These are phyloP conservation scores for Dorcoceras hygrometricum DNA, from an alignment of 257 asterid genomes.

Conservation along the genomic window DNA sequence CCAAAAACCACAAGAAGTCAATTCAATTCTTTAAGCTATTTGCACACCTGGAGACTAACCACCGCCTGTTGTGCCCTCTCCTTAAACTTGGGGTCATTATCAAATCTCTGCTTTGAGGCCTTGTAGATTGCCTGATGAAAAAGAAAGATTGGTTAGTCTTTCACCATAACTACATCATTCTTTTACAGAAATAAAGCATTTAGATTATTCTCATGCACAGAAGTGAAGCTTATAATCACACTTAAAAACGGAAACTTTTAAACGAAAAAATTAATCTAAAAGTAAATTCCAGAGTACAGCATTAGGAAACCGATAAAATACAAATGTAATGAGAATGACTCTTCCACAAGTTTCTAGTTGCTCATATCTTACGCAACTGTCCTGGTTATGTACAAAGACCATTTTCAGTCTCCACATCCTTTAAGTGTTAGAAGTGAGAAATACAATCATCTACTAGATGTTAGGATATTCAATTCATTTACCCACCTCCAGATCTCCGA, in stretches of 20 bases:
- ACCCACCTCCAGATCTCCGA: constrained; percentile 87
- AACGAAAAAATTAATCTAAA: background rate
- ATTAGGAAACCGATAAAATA: background rate
- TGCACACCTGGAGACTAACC: constrained; percentile 87
- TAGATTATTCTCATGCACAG: background rate
- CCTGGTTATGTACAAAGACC: background rate
- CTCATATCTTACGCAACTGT: background rate
- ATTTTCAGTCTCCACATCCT: constrained; percentile 1
- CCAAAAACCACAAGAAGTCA: constrained; percentile 3
- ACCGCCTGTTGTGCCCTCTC: constrained; percentile 90
- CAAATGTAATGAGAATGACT: background rate
- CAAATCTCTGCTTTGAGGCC: constrained; percentile 85
- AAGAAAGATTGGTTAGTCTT: background rate
- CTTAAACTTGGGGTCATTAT: constrained; percentile 69
- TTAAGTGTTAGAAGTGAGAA: constrained; percentile 4
- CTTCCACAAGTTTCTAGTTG: background rate
- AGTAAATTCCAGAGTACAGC: background rate
- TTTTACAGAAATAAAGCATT: constrained; percentile 1
- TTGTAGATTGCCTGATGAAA: constrained; percentile 70
- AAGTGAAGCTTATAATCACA: constrained; percentile 4
- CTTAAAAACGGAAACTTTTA: background rate
- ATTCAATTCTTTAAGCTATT: constrained; percentile 14
- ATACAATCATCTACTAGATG: constrained; percentile 15
- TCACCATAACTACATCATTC: background rate
- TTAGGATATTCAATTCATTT: constrained; percentile 14